These are phyloP conservation scores for Lepidium aucheri DNA, from an alignment of 345 rosid genomes.

Conservation along the genomic window DNA sequence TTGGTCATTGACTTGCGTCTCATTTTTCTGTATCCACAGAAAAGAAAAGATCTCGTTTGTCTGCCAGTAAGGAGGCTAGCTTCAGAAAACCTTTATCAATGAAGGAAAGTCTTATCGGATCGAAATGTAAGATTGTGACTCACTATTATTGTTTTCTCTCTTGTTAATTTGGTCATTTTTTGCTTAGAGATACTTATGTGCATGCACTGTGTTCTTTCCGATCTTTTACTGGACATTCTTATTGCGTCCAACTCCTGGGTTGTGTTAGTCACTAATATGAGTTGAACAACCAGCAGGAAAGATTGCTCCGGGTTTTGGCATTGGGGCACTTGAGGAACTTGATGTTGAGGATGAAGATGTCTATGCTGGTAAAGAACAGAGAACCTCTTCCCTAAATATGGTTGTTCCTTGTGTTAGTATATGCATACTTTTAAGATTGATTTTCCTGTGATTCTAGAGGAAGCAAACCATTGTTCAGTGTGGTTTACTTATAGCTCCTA, in stretches of 20 bases:
- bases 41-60: slow-evolving; percentile 52
- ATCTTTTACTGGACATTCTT: slow-evolving; percentile 15
- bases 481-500: not conserved
- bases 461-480: not conserved
- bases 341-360: slow-evolving; percentile 97
- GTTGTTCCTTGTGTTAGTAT: not conserved
- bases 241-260: not conserved
- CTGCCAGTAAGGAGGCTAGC: slow-evolving; percentile 43
- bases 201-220: not conserved
- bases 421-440: not conserved
- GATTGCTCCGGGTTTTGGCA: slow-evolving; percentile 92
- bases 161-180: not conserved
- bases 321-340: slow-evolving; percentile 97
- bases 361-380: slow-evolving; percentile 33
- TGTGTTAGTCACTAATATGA: slow-evolving; percentile 31
- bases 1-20: slow-evolving; percentile 8
- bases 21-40: slow-evolving; percentile 36
- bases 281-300: slow-evolving; percentile 61
- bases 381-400: not conserved
- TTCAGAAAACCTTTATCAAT: slow-evolving; percentile 40
- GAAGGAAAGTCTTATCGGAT: slow-evolving; percentile 67
- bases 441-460: not conserved
- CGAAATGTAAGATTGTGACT: slow-evolving; percentile 55
- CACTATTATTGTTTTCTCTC: not conserved
- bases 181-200: not conserved